These are phyloP conservation scores for Anthostomella pinea DNA, from an alignment of 2,329 filamentous ascomycete species.

Conservation along the genomic window DNA sequence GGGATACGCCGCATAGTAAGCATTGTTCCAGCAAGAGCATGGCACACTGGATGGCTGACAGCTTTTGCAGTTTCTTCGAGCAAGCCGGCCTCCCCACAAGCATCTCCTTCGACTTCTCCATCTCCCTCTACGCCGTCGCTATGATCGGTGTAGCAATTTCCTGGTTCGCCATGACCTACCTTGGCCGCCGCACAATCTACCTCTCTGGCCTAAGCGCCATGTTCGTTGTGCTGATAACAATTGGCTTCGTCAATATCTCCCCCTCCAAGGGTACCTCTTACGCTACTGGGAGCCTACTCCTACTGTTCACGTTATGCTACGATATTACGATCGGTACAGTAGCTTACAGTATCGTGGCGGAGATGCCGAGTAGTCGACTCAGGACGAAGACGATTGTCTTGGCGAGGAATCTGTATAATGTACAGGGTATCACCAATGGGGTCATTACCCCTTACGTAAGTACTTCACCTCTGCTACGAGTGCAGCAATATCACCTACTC, in stretches of 20 bases:
- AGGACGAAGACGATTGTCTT: constrained; percentile 17
- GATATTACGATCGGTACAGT: constrained; percentile 17
- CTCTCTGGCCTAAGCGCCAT: constrained; percentile 34
- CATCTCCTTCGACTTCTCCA: constrained; percentile 38
- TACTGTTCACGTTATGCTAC: constrained; percentile 24
- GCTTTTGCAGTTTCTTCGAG: constrained; percentile 28
- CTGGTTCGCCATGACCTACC: constrained; percentile 36
- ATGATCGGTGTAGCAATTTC: constrained; percentile 40
- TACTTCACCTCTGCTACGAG: too few species aligned
- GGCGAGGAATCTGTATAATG: constrained; percentile 11
- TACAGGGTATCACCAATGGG: not conserved
- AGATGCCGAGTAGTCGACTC: constrained; percentile 16
- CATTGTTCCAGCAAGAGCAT: too few species aligned
- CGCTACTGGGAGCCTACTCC: constrained; percentile 38
- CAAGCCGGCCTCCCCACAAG: constrained; percentile 24
- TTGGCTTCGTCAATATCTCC: constrained; percentile 34
- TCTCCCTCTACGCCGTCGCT: constrained; percentile 40
- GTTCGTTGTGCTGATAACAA: constrained; percentile 33
- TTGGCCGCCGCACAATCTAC: constrained; percentile 40
- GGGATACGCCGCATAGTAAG: constrained; percentile 30
- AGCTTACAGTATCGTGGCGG: constrained; percentile 15
- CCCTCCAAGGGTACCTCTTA: constrained; percentile 36
- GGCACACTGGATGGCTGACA: too few species aligned
- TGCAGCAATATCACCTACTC: too few species aligned
- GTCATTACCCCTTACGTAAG: too few species aligned